Base-by-base conservation (phyloP, 768 basidiomycete genomes). In the Tulasnella sp. region DNA sequence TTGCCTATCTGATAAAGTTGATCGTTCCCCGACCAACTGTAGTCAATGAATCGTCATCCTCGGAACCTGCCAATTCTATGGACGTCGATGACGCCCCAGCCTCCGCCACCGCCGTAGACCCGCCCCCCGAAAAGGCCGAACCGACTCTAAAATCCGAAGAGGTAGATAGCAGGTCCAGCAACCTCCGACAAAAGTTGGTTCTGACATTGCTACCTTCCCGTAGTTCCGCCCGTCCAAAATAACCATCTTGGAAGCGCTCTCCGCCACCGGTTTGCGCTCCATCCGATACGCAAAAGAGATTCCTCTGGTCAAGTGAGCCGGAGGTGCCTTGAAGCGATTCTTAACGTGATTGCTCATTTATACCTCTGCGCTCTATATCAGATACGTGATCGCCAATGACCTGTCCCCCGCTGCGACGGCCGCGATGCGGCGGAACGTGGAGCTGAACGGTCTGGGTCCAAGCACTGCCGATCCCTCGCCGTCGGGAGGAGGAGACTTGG, bases 281-380 rank as follows among this genome's bases (percentile, higher is more conserved):
- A 98, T 99, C 78, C 94, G 98, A 48, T 99, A 99, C 85, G 97
- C 97, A 0, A 96, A 98, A 83, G 98, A 99, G 86, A 96, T 99
- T 12, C 96, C 97, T 0, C 89, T 93, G 64, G 90, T 96, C 80
- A 94, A 92, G 97, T 98, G 91, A 80, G 73, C 18, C 42, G 75
- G 46, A 83, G 73, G 4, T n/a, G 4, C 72, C 73, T 11, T 34
- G 44, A 20, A 50, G 44, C 18, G n/a, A 81, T 82, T 76, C 44
- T 76, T 20, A 37, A 50, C 9, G 44, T 31, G 18, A 76, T 14
- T 31, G 12, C 58, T 42, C 54, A 37, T 50, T 78, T 22, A 28
- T 64, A 60, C 24, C 77, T 80, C 80, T 72, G 76, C 80, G 74
- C 74, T 82, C 84, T 37, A 81, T 41, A 76, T 3, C 81, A 99